Evolutionary conservation across 2,329 filamentous ascomycete genomes (phyloP), one percentile per base, ranked within the genome.

Genomic region (Curvularia sp.): DNA sequence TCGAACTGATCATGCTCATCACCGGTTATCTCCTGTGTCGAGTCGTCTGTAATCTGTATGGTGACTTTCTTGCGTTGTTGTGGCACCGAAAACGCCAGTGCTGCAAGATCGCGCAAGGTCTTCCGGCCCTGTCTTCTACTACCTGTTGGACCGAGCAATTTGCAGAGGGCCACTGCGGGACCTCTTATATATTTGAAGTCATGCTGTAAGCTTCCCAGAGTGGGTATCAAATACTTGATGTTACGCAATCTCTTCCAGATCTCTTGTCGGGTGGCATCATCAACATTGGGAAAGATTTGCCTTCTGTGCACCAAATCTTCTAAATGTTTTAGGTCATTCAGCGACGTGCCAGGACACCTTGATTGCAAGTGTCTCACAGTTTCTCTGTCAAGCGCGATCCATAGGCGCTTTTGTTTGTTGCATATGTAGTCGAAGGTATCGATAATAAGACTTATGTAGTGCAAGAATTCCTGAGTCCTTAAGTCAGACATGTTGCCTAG

Each of bases 401-500:
- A 18, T 9, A 41, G 18, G 38, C 38, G 38, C 20, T 20, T 41
- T 41, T 41, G 15, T 9, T 9, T 18, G 10, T 9, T 9, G 38
- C 38, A 41, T 3, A 41, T 41, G 38, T 20, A 9, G 18, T 41
- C 13, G 38, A 41, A 41, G 2, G 38, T 41, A 4, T 4, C 38
- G 38, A 41, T 3, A 20, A 41, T 20, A 41, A 3, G 5, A 20
- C 4, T 18, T 4, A 41, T 41, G 38, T 41, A 41, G 38, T 41
- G 38, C 38, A 41, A 41, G 38, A 41, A 41, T 41, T 41, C 38
- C 38, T 41, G 38, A n/a, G n/a, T n/a, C n/a, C n/a, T n/a, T n/a
- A n/a, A n/a, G 20, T 41, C 38, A 41, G 38, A 41, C 15, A 9
- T 20, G 13, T 41, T 41, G n/a, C 3, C n/a, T 18, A 41, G 3